Evolutionary conservation across 148 eudicot species (phyloP).

Genomic region (Silene conica): DNA sequence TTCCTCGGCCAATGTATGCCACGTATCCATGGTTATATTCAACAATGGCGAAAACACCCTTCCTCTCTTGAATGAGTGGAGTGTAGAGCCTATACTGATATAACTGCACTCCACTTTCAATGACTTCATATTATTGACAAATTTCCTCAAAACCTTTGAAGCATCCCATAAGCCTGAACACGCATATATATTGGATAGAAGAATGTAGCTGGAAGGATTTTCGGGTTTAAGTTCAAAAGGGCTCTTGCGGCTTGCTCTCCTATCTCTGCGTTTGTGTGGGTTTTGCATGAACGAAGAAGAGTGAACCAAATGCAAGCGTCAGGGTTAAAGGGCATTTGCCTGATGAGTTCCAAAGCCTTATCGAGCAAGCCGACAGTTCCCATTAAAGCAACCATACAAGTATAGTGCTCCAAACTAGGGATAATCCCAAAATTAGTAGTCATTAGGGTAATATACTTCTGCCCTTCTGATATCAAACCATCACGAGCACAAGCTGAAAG

Average conservation of each 20-base stretch:
- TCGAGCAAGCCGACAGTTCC: constrained; percentile 45
- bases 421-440: constrained; percentile 26
- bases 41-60: constrained; percentile 1
- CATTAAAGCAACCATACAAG: constrained; percentile 45
- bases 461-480: constrained; percentile 44
- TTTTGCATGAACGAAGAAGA: constrained; percentile 45
- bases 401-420: constrained; percentile 56
- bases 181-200: constrained; percentile 49
- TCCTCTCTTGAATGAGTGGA: constrained; percentile 20
- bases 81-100: constrained; percentile 16
- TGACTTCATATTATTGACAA: constrained; percentile 22
- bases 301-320: constrained; percentile 56
- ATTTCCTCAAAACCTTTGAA: constrained; percentile 35
- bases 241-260: constrained; percentile 43
- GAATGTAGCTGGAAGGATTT: constrained; percentile 47
- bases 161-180: constrained; percentile 45
- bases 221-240: constrained; percentile 50
- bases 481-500: constrained; percentile 56
- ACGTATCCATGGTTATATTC: constrained; percentile 15
- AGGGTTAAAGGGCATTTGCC: constrained; percentile 43
- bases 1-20: constrained; percentile 26
- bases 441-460: constrained; percentile 47
- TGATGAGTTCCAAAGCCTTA: constrained; percentile 40
- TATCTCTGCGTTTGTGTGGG: constrained; percentile 36
- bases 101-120: constrained; percentile 21